Evolutionary conservation across 2,329 filamentous ascomycete species (phyloP), one percentile per base, ranked within the genome.

Genomic region (Trichophyton benhamiae): DNA sequence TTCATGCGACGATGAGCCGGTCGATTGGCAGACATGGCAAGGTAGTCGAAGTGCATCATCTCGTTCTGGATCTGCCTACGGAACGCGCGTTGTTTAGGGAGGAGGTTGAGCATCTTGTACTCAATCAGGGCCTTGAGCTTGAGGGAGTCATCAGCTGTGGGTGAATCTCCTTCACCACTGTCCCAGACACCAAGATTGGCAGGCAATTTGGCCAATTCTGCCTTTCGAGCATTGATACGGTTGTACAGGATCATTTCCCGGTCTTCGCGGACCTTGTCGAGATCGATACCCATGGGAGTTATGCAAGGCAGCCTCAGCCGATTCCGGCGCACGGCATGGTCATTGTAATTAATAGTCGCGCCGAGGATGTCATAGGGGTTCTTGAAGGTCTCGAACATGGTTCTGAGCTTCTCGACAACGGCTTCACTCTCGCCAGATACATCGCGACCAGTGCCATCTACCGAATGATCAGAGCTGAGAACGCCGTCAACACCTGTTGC

Each of bases 1-100:
- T 99, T 99, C 79, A 94, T 88, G 58, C 94, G 87, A 41, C 94
- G 88, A 74, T 96, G 96, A 69, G 87, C 83, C 60, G 88, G 87
- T 58, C 94, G 86, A 72, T 99, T 99, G 0, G 91, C 92, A 1
- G 92, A 96, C 89, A 96, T 96, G 52, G 91, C 92, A 30, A 97
- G 83, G 68, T 96, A 97, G 71, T 97, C 91, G 63, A 92, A 95
- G 70, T 95, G 87, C 72, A 96, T 86, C 87, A 99, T 95, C 71
- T 95, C 89, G 60, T 88, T 86, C 60, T 90, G 88, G 65, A 99
- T 87, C 72, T 88, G 88, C 67, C 94, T 89, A 62, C 95, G 87
- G 67, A 99, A 79, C 8, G 87, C 83, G 57, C 88, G 86, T 72
- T 99, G 94, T 75, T 95, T 95, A 0, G 88, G 86, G 59, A 96